These are phyloP conservation scores for Picea glauca DNA, from an alignment of 75 land plant species.

Conservation along the genomic window DNA sequence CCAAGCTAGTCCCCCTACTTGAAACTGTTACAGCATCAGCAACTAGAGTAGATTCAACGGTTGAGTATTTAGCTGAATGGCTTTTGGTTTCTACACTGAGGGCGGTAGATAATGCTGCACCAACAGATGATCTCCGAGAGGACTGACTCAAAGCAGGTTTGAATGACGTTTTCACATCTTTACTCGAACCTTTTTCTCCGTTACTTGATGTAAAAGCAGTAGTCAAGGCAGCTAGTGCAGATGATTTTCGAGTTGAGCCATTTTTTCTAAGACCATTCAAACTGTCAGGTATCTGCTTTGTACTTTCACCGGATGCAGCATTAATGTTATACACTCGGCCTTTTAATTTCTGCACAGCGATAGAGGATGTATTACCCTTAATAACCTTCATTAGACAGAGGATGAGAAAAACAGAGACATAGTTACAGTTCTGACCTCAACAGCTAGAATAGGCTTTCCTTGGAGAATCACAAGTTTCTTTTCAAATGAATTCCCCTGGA, in stretches of 20 bases:
- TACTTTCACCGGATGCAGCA: not conserved
- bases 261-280: conserved; percentile 36
- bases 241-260: conserved; percentile 73
- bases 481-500: conserved; percentile 77
- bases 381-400: no score
- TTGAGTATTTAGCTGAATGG: conserved; percentile 14
- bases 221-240: conserved; percentile 77
- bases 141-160: conserved; percentile 18
- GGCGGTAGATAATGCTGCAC: conserved; percentile 63
- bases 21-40: conserved; percentile 4
- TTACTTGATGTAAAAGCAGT: conserved; percentile 67
- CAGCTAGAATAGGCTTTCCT: conserved; percentile 20
- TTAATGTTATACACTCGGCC: no score
- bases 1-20: not conserved
- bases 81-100: conserved; percentile 52
- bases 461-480: conserved; percentile 54
- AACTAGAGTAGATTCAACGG: not conserved
- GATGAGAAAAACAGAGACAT: not conserved
- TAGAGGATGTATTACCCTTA: no score
- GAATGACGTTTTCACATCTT: conserved; percentile 30
- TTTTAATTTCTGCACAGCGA: no score
- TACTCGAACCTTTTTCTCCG: conserved; percentile 13
- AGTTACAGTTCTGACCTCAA: conserved; percentile 6
- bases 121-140: conserved; percentile 77
- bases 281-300: conserved; percentile 14